These are phyloP conservation scores for Xylaria cubensis DNA, from an alignment of 495 filamentous ascomycete genomes.

Conservation along the genomic window DNA sequence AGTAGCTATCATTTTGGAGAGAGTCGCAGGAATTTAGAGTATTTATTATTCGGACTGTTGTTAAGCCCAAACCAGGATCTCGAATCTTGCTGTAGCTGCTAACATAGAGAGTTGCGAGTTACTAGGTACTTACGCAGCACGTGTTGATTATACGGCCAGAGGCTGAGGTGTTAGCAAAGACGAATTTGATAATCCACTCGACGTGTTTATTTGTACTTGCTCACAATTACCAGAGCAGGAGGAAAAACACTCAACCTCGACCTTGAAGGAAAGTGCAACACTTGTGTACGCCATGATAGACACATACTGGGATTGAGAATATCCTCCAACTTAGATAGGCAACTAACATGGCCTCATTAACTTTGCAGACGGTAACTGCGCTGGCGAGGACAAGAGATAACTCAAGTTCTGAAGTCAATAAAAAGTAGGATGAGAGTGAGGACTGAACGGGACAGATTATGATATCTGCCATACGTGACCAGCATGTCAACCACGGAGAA, in stretches of 20 bases:
- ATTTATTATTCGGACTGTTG: too few relatives aligned
- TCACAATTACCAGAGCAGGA: background rate
- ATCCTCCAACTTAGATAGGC: background rate
- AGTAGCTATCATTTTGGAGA: background rate
- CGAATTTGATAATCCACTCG: background rate
- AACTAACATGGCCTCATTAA: background rate
- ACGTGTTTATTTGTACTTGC: background rate
- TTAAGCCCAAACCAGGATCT: too few relatives aligned
- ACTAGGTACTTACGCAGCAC: background rate
- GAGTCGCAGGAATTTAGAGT: background rate
- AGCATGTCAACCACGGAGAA: background rate
- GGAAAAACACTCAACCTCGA: background rate
- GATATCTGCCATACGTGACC: too few relatives aligned
- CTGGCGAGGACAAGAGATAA: background rate
- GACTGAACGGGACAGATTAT: background rate
- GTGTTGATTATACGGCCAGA: slow-evolving; percentile 4
- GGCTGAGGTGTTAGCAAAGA: too few relatives aligned
- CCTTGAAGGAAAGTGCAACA: background rate
- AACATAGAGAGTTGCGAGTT: background rate
- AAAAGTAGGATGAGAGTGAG: background rate
- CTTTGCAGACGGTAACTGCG: background rate
- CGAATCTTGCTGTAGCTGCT: background rate
- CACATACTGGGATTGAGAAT: background rate
- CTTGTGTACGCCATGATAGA: background rate
- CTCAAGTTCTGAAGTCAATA: background rate